Evolutionary conservation across 2,329 filamentous ascomycete genomes (phyloP).

Genomic region (Fusarium lyarnte): DNA sequence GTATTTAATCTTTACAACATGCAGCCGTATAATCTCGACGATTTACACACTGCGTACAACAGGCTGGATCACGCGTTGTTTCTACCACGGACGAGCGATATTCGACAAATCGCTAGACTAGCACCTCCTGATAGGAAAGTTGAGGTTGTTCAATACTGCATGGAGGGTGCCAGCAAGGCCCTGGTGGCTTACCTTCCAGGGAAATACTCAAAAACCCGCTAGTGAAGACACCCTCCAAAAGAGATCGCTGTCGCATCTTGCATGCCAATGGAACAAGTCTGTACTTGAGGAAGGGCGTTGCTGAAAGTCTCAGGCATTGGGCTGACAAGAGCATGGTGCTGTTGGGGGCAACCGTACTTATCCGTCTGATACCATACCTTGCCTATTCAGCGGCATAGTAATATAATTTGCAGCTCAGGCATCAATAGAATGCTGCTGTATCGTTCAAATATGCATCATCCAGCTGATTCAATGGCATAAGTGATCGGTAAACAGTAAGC

Average conservation of each 20-base stretch:
- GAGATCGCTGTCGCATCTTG: not conserved
- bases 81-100: conserved; percentile 84
- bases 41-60: conserved; percentile 71
- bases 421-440: not conserved
- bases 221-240: conserved; percentile 6
- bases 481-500: conserved; percentile 11
- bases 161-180: conserved; percentile 88
- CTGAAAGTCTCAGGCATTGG: not conserved
- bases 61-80: conserved; percentile 75
- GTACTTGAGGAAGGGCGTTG: not conserved
- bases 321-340: not conserved
- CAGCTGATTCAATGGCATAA: not conserved
- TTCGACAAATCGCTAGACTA: conserved; percentile 77
- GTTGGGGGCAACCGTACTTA: not conserved
- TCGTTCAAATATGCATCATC: not conserved
- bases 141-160: conserved; percentile 88
- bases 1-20: conserved; percentile 87
- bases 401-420: not conserved
- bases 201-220: conserved; percentile 3
- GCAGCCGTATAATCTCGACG: conserved; percentile 81
- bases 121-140: conserved; percentile 64
- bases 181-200: conserved; percentile 70
- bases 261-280: not conserved
- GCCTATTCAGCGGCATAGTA: not conserved
- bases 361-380: not conserved